These are phyloP conservation scores for Trichoderma orchidacearum DNA, from an alignment of 495 filamentous ascomycete genomes.

Conservation along the genomic window DNA sequence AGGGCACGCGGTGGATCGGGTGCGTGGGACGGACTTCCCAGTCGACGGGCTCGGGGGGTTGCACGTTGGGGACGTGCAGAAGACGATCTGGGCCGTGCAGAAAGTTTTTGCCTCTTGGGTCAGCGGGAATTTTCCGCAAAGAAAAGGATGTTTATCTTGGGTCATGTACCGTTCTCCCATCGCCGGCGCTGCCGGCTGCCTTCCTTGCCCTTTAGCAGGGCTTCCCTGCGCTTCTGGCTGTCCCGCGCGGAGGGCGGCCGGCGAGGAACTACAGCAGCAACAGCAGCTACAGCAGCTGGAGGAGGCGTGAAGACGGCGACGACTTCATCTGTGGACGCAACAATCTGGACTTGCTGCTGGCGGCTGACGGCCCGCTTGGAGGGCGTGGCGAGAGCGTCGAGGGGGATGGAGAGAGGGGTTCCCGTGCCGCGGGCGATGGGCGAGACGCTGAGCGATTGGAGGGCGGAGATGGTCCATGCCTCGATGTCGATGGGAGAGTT, in stretches of 20 bases:
- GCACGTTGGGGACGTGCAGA: conserved; percentile 70
- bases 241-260: conserved; percentile 26
- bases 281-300: conserved; percentile 5
- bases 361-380: conserved; percentile 1
- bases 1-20: conserved; percentile 64
- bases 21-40: conserved; percentile 72
- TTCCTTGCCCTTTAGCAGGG: conserved; percentile 78
- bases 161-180: conserved; percentile 90
- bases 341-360: not conserved
- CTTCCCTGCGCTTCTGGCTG: conserved; percentile 45
- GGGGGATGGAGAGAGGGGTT: conserved; percentile 30
- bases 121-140: too few species aligned
- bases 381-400: conserved; percentile 15
- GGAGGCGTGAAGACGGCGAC: conserved; percentile 8
- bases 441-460: conserved; percentile 34
- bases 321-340: not conserved
- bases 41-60: conserved; percentile 68
- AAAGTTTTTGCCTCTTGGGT: too few species aligned
- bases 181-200: conserved; percentile 76
- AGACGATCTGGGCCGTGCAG: conserved; percentile 88
- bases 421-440: conserved; percentile 28
- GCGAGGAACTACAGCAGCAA: conserved; percentile 12
- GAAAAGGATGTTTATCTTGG: too few species aligned
- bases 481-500: conserved; percentile 28
- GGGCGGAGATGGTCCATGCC: conserved; percentile 33